phyloP scores from a whole-genome alignment of 257 asterid species.

The Ehretia macrophylla region DNA sequence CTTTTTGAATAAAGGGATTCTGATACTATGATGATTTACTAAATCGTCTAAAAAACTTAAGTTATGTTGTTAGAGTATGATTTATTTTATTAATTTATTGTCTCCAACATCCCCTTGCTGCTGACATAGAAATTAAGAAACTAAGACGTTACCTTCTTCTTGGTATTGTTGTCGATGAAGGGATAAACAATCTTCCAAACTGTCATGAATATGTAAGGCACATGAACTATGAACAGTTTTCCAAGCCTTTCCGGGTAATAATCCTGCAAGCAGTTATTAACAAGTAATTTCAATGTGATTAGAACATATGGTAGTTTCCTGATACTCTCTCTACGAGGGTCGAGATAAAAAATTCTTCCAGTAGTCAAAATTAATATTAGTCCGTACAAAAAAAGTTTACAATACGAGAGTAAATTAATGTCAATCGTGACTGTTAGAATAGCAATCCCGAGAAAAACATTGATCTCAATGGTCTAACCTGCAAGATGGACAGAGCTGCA shows the following conservation, averaged over 20 bases:
- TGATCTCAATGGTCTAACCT: constrained; percentile 28
- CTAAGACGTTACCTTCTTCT: constrained; percentile 46
- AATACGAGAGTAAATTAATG: too few species aligned
- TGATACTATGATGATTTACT: too few species aligned
- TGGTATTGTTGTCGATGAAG: constrained; percentile 71
- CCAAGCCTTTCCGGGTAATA: constrained; percentile 90
- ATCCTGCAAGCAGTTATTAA: constrained; percentile 31
- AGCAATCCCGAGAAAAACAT: neutral
- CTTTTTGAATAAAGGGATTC: too few species aligned
- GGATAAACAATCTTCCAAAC: constrained; percentile 72
- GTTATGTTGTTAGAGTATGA: too few species aligned
- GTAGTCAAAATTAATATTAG: too few species aligned
- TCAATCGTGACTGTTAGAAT: too few species aligned
- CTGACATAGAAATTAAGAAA: neutral
- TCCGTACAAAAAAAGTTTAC: too few species aligned
- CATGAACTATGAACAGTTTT: constrained; percentile 45
- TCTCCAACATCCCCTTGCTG: too few species aligned
- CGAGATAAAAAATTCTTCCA: too few species aligned
- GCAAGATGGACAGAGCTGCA: constrained; percentile 55
- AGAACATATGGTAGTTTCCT: neutral
- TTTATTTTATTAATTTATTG: too few species aligned
- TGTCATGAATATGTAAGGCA: constrained; percentile 55
- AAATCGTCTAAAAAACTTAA: too few species aligned
- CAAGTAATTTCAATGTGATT: neutral
- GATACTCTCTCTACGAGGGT: too few species aligned